Percentiles rank a stretch among this genome's conserved stretches.
phyloP scores from a whole-genome alignment of 257 asterid genomes.

The Schizonepeta tenuifolia region DNA sequence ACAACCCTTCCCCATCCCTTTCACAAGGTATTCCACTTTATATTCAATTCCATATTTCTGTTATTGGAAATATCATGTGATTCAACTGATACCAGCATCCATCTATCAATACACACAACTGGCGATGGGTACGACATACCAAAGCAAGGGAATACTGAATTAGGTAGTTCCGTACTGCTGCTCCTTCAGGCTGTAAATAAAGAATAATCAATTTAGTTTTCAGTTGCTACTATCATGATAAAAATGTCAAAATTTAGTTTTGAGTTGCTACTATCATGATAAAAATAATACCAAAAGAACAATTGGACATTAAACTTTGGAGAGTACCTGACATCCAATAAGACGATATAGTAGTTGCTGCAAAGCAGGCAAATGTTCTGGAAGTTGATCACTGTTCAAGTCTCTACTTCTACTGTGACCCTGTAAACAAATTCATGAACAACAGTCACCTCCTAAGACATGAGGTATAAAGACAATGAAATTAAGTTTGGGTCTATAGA shows the following conservation, averaged over 20 bases:
- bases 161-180: conserved; percentile 75
- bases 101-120: conserved; percentile 1
- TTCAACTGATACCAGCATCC: not conserved
- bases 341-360: conserved; percentile 94
- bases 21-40: not conserved
- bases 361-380: conserved; percentile 90
- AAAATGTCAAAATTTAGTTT: not conserved
- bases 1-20: no score
- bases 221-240: not conserved
- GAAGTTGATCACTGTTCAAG: conserved; percentile 79
- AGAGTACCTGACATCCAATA: conserved; percentile 88
- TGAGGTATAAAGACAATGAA: not conserved
- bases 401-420: conserved; percentile 90
- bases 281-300: not conserved
- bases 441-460: conserved; percentile 24
- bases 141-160: conserved; percentile 92
- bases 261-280: conserved; percentile 7
- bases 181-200: conserved; percentile 93
- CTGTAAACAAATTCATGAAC: conserved; percentile 42
- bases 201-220: conserved; percentile 1
- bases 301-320: conserved; percentile 23
- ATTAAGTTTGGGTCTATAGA: no score
- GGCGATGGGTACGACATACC: conserved; percentile 52
- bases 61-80: not conserved
- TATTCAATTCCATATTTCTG: conserved; percentile 2